Percentiles rank a stretch among this genome's conserved stretches.
These are phyloP conservation scores for Grosmannia clavigera DNA, from an alignment of 2,329 filamentous ascomycete genomes.

Conservation along the genomic window DNA sequence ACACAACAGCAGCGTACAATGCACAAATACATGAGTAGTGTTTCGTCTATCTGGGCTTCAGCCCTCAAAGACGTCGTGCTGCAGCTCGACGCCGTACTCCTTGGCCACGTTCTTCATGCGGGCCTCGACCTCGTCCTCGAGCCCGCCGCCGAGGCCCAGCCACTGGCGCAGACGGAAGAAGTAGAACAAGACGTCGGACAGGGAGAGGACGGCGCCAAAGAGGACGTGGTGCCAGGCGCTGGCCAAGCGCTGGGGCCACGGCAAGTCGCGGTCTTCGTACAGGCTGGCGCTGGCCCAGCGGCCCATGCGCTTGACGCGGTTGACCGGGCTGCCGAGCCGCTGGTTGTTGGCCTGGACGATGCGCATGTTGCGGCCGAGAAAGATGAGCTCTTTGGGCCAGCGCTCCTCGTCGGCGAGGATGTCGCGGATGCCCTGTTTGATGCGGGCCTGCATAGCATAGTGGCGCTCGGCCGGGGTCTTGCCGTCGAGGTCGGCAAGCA, in stretches of 20 bases:
- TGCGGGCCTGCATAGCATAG: constrained; percentile 78
- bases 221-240: constrained; percentile 68
- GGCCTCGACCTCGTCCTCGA: constrained; percentile 89
- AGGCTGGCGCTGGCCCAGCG: constrained; percentile 77
- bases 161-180: constrained; percentile 66
- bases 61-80: constrained; percentile 81
- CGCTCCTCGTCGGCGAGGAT: constrained; percentile 76
- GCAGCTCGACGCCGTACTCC: constrained; percentile 82
- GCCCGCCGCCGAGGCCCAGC: constrained; percentile 64
- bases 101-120: constrained; percentile 80
- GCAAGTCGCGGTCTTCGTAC: constrained; percentile 59
- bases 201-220: constrained; percentile 67
- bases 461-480: constrained; percentile 57
- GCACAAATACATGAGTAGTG: background rate
- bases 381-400: constrained; percentile 82
- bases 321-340: constrained; percentile 78
- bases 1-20: too few relatives aligned
- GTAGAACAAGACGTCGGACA: constrained; percentile 73
- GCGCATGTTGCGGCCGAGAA: constrained; percentile 81
- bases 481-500: constrained; percentile 53
- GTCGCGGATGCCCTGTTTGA: constrained; percentile 55
- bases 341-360: constrained; percentile 93
- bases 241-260: constrained; percentile 45
- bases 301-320: constrained; percentile 87
- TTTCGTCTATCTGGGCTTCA: constrained; percentile 25